Percentiles rank a stretch among this genome's conserved stretches.
Evolutionary conservation across 129 eudicot species (phyloP).

Genomic region (Heracleum sosnowskyi): DNA sequence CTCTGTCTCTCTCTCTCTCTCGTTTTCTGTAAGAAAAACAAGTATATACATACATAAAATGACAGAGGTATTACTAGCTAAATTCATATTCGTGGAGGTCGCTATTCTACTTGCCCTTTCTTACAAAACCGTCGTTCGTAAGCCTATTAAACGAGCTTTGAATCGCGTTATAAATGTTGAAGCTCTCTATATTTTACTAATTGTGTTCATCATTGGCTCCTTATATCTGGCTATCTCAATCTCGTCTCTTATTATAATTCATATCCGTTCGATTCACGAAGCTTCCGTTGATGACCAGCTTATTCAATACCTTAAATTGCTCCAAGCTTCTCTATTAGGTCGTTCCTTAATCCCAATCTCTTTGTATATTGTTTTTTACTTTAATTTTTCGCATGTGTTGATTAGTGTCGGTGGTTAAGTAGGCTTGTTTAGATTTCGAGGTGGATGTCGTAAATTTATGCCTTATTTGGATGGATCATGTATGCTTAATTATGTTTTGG

Average conservation of each 20-base stretch:
- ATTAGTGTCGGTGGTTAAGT: background rate
- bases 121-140: background rate
- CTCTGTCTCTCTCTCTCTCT: background rate
- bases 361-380: too few species aligned
- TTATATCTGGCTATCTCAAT: background rate
- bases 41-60: background rate
- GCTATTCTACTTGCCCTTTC: slow-evolving; percentile 1
- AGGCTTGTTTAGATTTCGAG: background rate
- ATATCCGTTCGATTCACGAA: background rate
- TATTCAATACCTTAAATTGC: background rate
- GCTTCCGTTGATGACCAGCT: slow-evolving; percentile 11
- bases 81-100: slow-evolving; percentile 1
- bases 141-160: background rate
- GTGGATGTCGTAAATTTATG: background rate
- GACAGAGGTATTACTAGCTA: background rate
- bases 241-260: background rate
- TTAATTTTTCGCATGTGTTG: background rate
- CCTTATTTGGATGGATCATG: background rate
- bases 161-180: background rate
- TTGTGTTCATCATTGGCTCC: background rate
- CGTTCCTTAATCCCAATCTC: background rate
- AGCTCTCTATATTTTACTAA: background rate
- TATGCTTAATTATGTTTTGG: background rate
- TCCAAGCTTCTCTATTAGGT: slow-evolving; percentile 19
- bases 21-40: background rate